Evolutionary conservation across 805 yeast genomes (phyloP), one percentile per base, ranked within the genome.

Genomic region (Torulaspora gathmanii): DNA sequence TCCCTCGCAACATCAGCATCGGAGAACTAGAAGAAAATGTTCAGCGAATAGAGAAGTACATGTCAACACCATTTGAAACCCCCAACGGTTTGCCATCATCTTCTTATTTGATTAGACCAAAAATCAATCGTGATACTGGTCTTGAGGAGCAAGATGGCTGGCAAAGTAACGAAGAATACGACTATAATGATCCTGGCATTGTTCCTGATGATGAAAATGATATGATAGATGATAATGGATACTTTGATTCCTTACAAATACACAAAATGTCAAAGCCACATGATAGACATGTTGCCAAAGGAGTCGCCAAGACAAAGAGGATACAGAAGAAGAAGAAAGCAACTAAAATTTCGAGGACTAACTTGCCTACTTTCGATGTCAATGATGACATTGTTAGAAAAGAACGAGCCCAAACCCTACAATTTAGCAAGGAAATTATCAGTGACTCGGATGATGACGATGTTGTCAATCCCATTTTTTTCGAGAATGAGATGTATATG

Each of bases 401-500:
- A 27, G 36, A 38, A 13, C 47, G 51, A 26, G 49, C 45, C 9
- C 40, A 36, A 6, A 49, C 45, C 9, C 40, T 37, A 6, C 47
- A 57, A 6, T 50, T 57, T 1, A 63, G 67, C 43, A 63, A 60
- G 40, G 67, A 62, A 30, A 57, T 56, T 37, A 60, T 65, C 17
- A 54, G 60, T 40, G 68, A 64, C 41, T 63, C 69, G 19, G 68
- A 63, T 13, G 60, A 56, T 22, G 66, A 56, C 5, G 55, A 50
- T 3, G 19, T 39, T 0, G 39, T 55, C 25, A 51, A 53, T 28
- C 52, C 65, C 6, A 45, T 58, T 5, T 64, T 64, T 35, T 65
- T 58, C 46, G 68, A 65, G 46, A 65, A 65, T 45, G 70, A 65
- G 47, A 57, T 57, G 57, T 64, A 57, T 37, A 46, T 63, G 61